These are phyloP conservation scores for Rhizopogon roseolus DNA, from an alignment of 768 basidiomycete species.

Conservation along the genomic window DNA sequence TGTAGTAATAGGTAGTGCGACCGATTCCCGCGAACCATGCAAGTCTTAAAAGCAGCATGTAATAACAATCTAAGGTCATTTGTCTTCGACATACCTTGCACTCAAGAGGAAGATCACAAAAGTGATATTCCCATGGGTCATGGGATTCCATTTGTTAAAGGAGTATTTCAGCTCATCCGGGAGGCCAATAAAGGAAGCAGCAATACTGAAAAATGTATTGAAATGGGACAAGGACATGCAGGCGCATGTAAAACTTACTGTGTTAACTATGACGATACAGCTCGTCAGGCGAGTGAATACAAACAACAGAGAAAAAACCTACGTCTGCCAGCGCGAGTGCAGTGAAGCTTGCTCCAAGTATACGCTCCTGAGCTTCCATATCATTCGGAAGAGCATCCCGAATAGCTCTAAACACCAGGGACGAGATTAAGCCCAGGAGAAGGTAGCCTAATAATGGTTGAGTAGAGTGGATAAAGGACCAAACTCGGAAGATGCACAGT, in stretches of 20 bases:
- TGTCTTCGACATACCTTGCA: slow-evolving; percentile 42
- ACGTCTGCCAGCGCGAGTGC: slow-evolving; percentile 72
- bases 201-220: slow-evolving; percentile 39
- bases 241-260: slow-evolving; percentile 41
- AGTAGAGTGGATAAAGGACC: background rate
- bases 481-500: slow-evolving; percentile 39
- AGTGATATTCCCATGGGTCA: slow-evolving; percentile 76
- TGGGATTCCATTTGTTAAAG: slow-evolving; percentile 57
- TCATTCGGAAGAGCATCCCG: slow-evolving; percentile 54
- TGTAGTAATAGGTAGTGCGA: slow-evolving; percentile 40
- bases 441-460: slow-evolving; percentile 44
- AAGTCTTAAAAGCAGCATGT: slow-evolving; percentile 28
- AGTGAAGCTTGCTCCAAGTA: slow-evolving; percentile 57
- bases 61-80: background rate
- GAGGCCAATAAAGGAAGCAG: slow-evolving; percentile 50
- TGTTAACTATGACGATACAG: slow-evolving; percentile 37
- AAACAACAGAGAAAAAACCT: slow-evolving; percentile 19
- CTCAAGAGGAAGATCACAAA: slow-evolving; percentile 50
- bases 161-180: slow-evolving; percentile 51
- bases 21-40: slow-evolving; percentile 54
- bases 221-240: slow-evolving; percentile 5
- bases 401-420: slow-evolving; percentile 62
- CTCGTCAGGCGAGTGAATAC: background rate
- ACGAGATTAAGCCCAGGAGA: slow-evolving; percentile 58
- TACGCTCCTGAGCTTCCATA: slow-evolving; percentile 60